phyloP scores from a whole-genome alignment of 345 rosid species.

The Eucalyptus microcorys region DNA sequence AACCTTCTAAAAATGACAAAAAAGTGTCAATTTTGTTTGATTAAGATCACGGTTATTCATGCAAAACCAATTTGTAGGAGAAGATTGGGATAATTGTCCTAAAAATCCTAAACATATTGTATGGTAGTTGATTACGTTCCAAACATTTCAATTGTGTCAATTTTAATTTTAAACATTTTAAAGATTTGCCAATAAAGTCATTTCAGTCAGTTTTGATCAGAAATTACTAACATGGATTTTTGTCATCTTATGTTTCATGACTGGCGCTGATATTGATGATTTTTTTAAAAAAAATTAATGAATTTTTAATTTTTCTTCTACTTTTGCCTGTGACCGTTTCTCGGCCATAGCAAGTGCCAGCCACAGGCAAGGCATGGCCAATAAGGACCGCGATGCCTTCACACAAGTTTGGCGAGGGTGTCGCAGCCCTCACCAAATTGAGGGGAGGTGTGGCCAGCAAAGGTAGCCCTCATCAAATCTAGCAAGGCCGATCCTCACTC shows the following conservation, averaged over 20 bases:
- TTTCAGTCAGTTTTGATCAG: rapidly evolving
- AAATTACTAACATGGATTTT: neutral
- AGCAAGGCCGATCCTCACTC: neutral
- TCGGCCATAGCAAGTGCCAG: rapidly evolving
- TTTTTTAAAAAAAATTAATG: rapidly evolving
- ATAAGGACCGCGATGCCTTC: neutral
- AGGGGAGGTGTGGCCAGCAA: rapidly evolving
- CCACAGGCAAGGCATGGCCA: neutral
- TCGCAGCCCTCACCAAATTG: neutral
- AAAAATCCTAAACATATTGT: neutral
- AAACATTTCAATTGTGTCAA: neutral
- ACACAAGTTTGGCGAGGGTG: neutral
- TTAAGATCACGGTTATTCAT: neutral
- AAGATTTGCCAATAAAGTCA: neutral
- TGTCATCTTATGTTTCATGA: rapidly evolving
- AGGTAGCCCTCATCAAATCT: neutral
- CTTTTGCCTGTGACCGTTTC: rapidly evolving
- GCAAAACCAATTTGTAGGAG: neutral
- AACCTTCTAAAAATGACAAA: neutral
- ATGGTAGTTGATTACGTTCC: neutral
- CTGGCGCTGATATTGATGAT: rapidly evolving
- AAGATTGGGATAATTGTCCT: neutral
- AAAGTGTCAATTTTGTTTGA: neutral
- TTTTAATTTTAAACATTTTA: neutral
- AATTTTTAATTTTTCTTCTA: neutral